phyloP scores from a whole-genome alignment of 2,329 filamentous ascomycete genomes.

The Fusarium coffeatum region DNA sequence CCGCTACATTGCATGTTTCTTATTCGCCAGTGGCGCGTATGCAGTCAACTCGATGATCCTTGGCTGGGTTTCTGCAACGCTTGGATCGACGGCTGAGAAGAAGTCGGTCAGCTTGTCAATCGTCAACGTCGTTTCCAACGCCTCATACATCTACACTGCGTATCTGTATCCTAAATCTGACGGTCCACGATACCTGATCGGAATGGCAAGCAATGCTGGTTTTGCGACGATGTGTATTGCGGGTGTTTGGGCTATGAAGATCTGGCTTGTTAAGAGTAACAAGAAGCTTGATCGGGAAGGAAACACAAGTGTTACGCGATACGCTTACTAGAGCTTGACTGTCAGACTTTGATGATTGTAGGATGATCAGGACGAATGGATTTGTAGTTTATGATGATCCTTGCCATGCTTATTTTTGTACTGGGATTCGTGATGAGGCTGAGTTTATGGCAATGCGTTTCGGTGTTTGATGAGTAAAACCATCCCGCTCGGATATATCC shows the following conservation, averaged over 20 bases:
- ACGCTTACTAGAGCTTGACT: slow-evolving; percentile 17
- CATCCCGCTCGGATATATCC: slow-evolving; percentile 19
- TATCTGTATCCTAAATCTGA: slow-evolving; percentile 57
- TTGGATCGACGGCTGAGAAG: slow-evolving; percentile 58
- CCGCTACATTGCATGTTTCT: slow-evolving; percentile 51
- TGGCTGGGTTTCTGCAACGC: slow-evolving; percentile 56
- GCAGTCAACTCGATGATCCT: slow-evolving; percentile 57
- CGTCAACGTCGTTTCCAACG: slow-evolving; percentile 58
- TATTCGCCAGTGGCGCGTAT: slow-evolving; percentile 52
- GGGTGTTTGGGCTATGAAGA: slow-evolving; percentile 40
- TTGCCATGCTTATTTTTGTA: background rate
- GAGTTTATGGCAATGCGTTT: background rate
- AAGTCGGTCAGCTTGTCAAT: slow-evolving; percentile 57
- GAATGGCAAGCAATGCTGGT: slow-evolving; percentile 50
- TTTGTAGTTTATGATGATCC: background rate
- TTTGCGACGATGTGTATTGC: slow-evolving; percentile 46
- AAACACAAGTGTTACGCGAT: slow-evolving; percentile 19
- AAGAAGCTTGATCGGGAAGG: slow-evolving; percentile 41
- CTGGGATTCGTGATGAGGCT: background rate
- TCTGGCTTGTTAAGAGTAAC: slow-evolving; percentile 44
- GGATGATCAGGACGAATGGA: background rate
- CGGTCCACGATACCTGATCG: slow-evolving; percentile 56
- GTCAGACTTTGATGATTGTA: background rate
- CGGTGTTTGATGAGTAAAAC: background rate
- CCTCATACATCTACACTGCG: slow-evolving; percentile 59